Evolutionary conservation across 75 land plant genomes (phyloP).

Genomic region (Pinus albicaulis): DNA sequence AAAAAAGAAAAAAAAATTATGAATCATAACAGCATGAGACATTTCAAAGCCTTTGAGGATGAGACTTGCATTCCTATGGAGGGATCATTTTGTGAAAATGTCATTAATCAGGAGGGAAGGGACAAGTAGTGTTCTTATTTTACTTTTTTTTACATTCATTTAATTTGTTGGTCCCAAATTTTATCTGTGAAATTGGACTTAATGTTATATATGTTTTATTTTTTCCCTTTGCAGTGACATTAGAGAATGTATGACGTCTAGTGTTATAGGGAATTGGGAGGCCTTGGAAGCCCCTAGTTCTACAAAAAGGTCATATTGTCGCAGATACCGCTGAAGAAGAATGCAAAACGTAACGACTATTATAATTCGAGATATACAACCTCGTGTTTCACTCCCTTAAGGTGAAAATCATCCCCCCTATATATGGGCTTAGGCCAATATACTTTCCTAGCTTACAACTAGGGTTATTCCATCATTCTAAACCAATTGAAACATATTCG

Average conservation of each 20-base stretch:
- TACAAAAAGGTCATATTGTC: conserved; percentile 15
- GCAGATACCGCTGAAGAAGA: background rate
- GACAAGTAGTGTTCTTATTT: conserved; percentile 21
- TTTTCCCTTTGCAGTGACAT: conserved; percentile 17
- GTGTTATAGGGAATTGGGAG: conserved; percentile 32
- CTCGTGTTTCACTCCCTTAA: too few species aligned
- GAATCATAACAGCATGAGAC: background rate
- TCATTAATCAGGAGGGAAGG: conserved; percentile 29
- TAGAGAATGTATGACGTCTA: conserved; percentile 58
- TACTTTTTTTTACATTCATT: too few species aligned
- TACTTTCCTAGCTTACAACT: too few species aligned
- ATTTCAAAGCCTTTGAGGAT: conserved; percentile 3
- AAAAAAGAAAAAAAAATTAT: too few species aligned
- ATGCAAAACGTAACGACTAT: background rate
- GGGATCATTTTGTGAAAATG: conserved; percentile 42
- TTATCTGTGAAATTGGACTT: too few species aligned
- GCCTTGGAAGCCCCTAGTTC: conserved; percentile 48
- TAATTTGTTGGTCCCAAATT: too few species aligned
- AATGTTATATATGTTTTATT: background rate
- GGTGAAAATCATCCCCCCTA: too few species aligned
- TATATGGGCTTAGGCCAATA: too few species aligned
- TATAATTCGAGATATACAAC: too few species aligned
- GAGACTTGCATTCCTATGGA: conserved; percentile 19
- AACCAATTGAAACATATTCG: too few species aligned
- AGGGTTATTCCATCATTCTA: too few species aligned